Conservation (phyloP, 305 asterid species). For the Nicotiana rustica region DNA sequence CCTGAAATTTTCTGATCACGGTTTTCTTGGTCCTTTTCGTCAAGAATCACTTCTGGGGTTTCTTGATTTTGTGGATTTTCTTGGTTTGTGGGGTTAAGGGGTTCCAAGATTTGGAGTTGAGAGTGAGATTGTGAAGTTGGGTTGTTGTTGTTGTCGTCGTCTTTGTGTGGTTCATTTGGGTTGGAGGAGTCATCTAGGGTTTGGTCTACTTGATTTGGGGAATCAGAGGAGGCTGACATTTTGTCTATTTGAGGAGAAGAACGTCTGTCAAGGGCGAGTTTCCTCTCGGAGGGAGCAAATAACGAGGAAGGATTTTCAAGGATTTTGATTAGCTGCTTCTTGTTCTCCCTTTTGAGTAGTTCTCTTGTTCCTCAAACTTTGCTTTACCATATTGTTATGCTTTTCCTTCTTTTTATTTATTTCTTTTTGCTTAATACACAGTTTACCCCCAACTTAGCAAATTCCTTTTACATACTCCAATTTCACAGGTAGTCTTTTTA, state of each 20-base stretch:
- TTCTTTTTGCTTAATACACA: too few species aligned
- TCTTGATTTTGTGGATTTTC: constrained; percentile 22
- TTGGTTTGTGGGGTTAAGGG: constrained; percentile 2
- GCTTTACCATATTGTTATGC: too few species aligned
- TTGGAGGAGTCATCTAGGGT: background rate
- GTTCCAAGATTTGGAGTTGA: constrained; percentile 17
- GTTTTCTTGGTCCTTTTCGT: constrained; percentile 30
- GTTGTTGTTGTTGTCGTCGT: background rate
- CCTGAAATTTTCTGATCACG: background rate
- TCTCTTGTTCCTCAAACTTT: too few species aligned
- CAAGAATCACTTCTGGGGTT: constrained; percentile 21
- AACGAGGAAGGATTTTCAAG: background rate
- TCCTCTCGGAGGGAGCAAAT: background rate
- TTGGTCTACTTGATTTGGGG: constrained; percentile 14
- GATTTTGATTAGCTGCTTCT: background rate
- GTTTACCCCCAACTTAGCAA: too few species aligned
- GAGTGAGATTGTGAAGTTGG: background rate
- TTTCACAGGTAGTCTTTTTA: too few species aligned
- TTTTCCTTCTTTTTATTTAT: too few species aligned
- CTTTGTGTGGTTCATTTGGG: background rate
- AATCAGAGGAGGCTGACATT: background rate
- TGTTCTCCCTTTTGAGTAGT: background rate
- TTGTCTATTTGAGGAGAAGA: background rate
- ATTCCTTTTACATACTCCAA: too few species aligned
- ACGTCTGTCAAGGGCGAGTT: background rate